Conservation (phyloP, 2,329 filamentous ascomycete genomes). For the Cordyceps farinosa region DNA sequence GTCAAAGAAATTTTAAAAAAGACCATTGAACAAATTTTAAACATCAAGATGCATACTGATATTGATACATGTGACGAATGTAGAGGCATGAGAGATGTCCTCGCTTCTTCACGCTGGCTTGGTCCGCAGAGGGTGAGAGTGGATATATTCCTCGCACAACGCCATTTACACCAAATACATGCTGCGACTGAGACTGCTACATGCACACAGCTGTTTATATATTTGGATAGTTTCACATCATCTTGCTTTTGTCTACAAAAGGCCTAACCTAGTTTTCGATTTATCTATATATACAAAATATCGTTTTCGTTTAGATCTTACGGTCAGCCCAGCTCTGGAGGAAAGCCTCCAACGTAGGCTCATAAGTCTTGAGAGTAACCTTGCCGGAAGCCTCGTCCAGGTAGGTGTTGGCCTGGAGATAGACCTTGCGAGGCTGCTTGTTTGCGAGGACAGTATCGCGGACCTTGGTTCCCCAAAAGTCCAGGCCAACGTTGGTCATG, state of each 20-base stretch:
- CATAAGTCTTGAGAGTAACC: conserved; percentile 80
- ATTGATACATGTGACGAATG: not conserved
- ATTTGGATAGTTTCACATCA: not conserved
- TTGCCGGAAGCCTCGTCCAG: conserved; percentile 64
- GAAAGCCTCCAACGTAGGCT: conserved; percentile 74
- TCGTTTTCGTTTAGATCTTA: conserved; percentile 35
- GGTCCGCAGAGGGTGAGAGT: conserved; percentile 9
- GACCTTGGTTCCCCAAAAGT: conserved; percentile 80
- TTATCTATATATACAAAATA: not conserved
- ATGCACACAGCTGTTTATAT: not conserved
- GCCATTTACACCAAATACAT: not conserved
- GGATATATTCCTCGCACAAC: conserved; percentile 1
- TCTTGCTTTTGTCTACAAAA: not conserved
- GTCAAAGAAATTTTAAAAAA: conserved; percentile 48
- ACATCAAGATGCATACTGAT: not conserved
- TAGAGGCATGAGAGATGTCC: not conserved
- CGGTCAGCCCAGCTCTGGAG: conserved; percentile 77
- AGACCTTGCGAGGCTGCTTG: conserved; percentile 83
- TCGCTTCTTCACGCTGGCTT: not conserved
- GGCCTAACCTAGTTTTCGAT: not conserved
- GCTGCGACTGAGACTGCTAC: not conserved
- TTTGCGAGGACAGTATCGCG: conserved; percentile 71
- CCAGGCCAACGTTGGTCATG: conserved; percentile 76
- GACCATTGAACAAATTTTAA: conserved; percentile 32
- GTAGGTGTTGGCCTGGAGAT: conserved; percentile 89